These are phyloP conservation scores for Symbiodinium pilosum DNA, from an alignment of 73 alveolate species.

Conservation along the genomic window DNA sequence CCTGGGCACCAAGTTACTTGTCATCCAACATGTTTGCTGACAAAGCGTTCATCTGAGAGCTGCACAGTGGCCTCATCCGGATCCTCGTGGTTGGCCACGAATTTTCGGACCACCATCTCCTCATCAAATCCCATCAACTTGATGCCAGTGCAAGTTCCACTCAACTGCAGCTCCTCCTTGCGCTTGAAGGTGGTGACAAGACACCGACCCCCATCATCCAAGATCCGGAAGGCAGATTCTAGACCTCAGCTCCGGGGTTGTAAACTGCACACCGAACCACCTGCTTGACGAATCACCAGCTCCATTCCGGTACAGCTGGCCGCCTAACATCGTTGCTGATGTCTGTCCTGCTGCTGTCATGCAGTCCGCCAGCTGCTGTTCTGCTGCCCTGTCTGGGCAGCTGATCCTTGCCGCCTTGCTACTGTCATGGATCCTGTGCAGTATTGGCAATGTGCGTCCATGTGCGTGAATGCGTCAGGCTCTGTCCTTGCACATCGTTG, in stretches of 20 bases:
- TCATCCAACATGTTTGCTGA: not conserved
- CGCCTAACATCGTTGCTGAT: no score
- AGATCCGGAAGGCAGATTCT: slow-evolving; percentile 4
- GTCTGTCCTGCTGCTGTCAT: no score
- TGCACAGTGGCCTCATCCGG: slow-evolving; percentile 37
- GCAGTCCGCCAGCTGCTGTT: no score
- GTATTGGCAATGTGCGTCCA: no score
- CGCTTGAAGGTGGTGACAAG: slow-evolving; percentile 63
- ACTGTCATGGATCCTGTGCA: no score
- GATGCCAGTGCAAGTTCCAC: no score
- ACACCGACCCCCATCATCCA: slow-evolving; percentile 44
- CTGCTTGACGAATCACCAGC: no score
- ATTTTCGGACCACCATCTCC: not conserved
- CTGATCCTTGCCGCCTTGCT: no score
- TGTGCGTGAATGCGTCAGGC: no score
- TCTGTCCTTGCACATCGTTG: no score
- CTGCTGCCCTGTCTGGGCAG: no score
- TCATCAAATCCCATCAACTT: not conserved
- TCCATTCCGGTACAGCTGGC: no score
- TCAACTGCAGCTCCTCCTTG: not conserved
- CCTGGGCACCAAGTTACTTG: not conserved
- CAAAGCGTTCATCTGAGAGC: not conserved
- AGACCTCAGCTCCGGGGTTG: not conserved
- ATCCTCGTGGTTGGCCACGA: slow-evolving; percentile 18
- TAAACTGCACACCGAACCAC: not conserved